Conservation (phyloP, 2,329 filamentous ascomycete genomes). For the Cladophialophora immunda region DNA sequence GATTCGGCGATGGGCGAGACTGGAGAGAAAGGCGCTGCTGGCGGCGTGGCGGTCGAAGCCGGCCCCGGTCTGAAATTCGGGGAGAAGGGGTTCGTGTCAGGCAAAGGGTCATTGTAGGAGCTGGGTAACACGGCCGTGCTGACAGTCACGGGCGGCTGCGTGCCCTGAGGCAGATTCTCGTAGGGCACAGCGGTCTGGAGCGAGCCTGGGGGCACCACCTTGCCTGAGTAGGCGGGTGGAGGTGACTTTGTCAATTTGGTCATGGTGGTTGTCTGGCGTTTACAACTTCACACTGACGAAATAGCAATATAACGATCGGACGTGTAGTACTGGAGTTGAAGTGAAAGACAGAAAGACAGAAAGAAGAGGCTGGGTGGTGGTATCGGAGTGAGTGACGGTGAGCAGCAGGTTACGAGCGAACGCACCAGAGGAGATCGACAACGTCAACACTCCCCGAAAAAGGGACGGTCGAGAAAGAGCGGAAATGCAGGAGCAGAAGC, state of each 20-base stretch:
- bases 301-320: constrained; percentile 1
- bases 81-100: constrained; percentile 36
- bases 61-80: constrained; percentile 28
- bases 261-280: constrained; percentile 23
- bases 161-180: constrained; percentile 32
- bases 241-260: constrained; percentile 36
- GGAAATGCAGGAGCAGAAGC: neutral
- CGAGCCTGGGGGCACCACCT: constrained; percentile 18
- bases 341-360: neutral
- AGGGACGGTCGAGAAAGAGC: constrained; percentile 7
- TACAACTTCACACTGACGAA: neutral
- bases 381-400: neutral
- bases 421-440: constrained; percentile 5
- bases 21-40: constrained; percentile 34
- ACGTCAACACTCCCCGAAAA: constrained; percentile 11
- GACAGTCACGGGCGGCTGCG: constrained; percentile 35
- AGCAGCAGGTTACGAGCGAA: neutral
- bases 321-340: neutral
- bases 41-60: neutral
- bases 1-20: constrained; percentile 37
- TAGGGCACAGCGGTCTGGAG: constrained; percentile 34
- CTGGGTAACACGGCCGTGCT: constrained; percentile 29
- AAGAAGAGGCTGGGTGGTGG: neutral
- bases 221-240: constrained; percentile 29
- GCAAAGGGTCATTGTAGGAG: constrained; percentile 31